Evolutionary conservation across 805 yeast genomes (phyloP).

Genomic region (Starmerella gropengiesseri): DNA sequence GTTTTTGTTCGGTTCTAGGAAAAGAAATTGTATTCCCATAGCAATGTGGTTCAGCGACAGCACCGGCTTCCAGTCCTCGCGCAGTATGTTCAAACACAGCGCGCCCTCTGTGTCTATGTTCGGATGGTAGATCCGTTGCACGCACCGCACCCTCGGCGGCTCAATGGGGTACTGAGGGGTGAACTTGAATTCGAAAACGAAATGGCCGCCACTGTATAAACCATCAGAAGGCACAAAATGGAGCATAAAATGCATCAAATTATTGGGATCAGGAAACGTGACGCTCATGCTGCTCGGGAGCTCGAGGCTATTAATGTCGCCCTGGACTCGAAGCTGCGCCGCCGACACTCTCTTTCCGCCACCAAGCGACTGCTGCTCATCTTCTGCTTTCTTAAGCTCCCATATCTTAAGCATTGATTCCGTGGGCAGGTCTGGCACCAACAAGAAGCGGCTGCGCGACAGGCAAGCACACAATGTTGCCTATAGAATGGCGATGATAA

Average conservation of each 20-base stretch:
- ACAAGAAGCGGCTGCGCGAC: too few relatives aligned
- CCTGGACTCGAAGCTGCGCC: constrained; percentile 67
- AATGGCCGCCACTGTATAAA: constrained; percentile 54
- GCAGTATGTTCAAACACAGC: constrained; percentile 76
- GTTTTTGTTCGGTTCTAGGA: constrained; percentile 79
- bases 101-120: constrained; percentile 85
- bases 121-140: constrained; percentile 76
- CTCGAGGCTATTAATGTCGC: constrained; percentile 57
- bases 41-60: constrained; percentile 68
- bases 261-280: constrained; percentile 41
- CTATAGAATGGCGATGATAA: too few relatives aligned
- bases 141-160: constrained; percentile 74
- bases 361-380: constrained; percentile 32
- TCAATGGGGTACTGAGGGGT: constrained; percentile 77
- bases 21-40: constrained; percentile 74
- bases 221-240: constrained; percentile 60
- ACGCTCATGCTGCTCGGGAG: constrained; percentile 48
- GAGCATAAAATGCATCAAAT: constrained; percentile 53
- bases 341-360: constrained; percentile 36
- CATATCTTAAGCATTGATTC: constrained; percentile 44
- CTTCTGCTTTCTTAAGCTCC: constrained; percentile 47
- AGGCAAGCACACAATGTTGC: background rate
- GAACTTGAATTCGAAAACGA: constrained; percentile 55
- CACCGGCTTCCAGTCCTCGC: constrained; percentile 97
- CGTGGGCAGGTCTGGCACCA: too few relatives aligned